Base-by-base conservation (phyloP, 2,329 filamentous ascomycete species). In the Apiospora phragmitis region DNA sequence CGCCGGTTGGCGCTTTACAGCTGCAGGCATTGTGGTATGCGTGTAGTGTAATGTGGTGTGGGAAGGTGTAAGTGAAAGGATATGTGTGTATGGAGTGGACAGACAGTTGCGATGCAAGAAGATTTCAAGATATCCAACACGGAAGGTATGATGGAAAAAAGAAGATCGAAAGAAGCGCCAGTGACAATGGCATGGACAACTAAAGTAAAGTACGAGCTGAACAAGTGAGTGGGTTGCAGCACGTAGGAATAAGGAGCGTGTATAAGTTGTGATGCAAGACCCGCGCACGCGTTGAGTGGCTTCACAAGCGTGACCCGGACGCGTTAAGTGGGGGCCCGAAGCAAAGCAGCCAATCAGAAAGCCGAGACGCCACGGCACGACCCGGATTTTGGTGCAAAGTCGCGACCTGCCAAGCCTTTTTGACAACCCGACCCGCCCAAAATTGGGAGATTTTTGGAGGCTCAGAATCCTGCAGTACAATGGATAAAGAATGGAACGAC, bases 1-100 rank as follows among this genome's bases (percentile, higher is more conserved):
- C 55, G 71, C 73, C 73, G 73, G 76, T 68, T 74, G 78, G 70
- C 76, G 76, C 73, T 78, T 78, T 68, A 75, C 78, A 35, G 71
- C 71, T 62, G 76, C 74, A 71, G 78, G 76, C 78, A 80, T 80
- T 65, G 71, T 75, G 73, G 71, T 51, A 47, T 65, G 26, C 16
- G 67, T 51, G 45, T 49, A 24, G 43, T 26, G n/a, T n/a, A 32
- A 24, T 21, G 38, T 35, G 45, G 24, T 47, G 18, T 49, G 49
- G 26, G 16, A 43, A 59, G 38, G 68, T 69, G 24, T 14, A 43
- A 69, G n/a, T 11, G 41, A n/a, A n/a, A n/a, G n/a, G n/a, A n/a
- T n/a, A 32, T 35, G 67, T 47, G 42, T 29, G 45, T 71, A 38
- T 38, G 32, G 18, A 38, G 32, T n/a, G 18, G 32, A 62, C 32